Evolutionary conservation across 176 grass and related monocot species (phyloP).

Genomic region (Bolboschoenus planiculmis): DNA sequence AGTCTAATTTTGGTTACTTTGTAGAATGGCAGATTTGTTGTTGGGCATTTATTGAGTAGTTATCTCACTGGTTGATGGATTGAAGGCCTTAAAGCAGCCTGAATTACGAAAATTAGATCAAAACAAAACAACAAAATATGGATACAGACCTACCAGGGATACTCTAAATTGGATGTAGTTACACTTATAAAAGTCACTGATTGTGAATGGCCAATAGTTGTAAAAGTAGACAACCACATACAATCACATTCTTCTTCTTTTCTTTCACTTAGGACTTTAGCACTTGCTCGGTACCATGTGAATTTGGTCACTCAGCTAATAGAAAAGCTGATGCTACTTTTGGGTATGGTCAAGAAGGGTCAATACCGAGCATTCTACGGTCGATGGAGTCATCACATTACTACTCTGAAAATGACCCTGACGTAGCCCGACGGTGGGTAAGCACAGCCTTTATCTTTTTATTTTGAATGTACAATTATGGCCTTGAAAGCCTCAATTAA

Average conservation of each 20-base stretch:
- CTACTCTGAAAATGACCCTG: conserved; percentile 81
- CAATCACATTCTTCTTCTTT: background rate
- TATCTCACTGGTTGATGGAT: background rate
- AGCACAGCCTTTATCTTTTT: conserved; percentile 52
- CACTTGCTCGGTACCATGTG: conserved; percentile 67
- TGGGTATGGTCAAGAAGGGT: conserved; percentile 48
- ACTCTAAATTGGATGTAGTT: background rate
- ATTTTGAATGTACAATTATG: background rate
- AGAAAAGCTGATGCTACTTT: conserved; percentile 87
- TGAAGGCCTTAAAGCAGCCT: background rate
- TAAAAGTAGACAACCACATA: background rate
- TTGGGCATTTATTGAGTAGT: background rate
- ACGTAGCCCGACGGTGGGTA: conserved; percentile 87
- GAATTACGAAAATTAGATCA: background rate
- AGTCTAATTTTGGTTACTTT: background rate
- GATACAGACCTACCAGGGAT: background rate
- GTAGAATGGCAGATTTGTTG: background rate
- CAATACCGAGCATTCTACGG: conserved; percentile 49
- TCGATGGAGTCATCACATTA: conserved; percentile 99
- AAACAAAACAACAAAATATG: background rate
- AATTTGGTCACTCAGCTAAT: conserved; percentile 57
- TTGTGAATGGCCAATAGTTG: background rate
- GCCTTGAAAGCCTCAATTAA: background rate
- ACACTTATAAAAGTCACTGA: background rate
- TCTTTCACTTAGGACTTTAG: conserved; percentile 62